Conservation (phyloP, 768 basidiomycete genomes). For the Termitomyces sp. region DNA sequence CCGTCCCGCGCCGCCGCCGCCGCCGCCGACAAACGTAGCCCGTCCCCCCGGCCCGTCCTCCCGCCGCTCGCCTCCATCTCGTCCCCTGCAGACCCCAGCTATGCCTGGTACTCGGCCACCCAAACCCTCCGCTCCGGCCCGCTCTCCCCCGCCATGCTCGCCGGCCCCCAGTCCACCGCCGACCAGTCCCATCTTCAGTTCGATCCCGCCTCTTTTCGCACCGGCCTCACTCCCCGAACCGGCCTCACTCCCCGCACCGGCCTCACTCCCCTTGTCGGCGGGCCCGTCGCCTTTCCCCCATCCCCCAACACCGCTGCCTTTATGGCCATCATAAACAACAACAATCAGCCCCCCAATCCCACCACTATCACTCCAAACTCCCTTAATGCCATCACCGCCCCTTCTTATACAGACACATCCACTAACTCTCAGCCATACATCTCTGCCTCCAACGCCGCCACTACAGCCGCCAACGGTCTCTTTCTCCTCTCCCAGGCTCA, state of each 20-base stretch:
- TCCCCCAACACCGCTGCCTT: conserved; percentile 90
- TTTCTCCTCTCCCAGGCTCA: conserved; percentile 94
- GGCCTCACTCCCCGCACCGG: conserved; percentile 75
- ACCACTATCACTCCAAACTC: conserved; percentile 72
- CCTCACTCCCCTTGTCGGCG: conserved; percentile 75
- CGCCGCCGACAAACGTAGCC: conserved; percentile 27
- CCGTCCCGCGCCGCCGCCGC: too few species aligned
- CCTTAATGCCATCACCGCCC: conserved; percentile 66
- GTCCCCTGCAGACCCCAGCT: conserved; percentile 60
- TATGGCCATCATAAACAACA: conserved; percentile 83
- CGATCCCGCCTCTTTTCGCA: conserved; percentile 9
- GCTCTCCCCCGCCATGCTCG: conserved; percentile 93
- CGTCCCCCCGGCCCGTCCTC: conserved; percentile 61
- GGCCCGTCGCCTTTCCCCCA: conserved; percentile 72
- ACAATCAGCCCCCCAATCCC: conserved; percentile 27
- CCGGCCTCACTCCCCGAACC: conserved; percentile 72
- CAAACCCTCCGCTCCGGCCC: conserved; percentile 87
- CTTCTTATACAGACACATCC: conserved; percentile 16
- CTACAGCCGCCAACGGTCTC: conserved; percentile 82
- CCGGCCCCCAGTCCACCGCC: conserved; percentile 64
- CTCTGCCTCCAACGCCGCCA: conserved; percentile 53
- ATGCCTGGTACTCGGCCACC: conserved; percentile 55
- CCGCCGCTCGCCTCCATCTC: conserved; percentile 79
- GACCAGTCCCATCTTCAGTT: conserved; percentile 18
- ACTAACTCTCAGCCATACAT: conserved; percentile 26